These are phyloP conservation scores for Penicillium freii DNA, from an alignment of 2,329 filamentous ascomycete genomes.

Conservation along the genomic window DNA sequence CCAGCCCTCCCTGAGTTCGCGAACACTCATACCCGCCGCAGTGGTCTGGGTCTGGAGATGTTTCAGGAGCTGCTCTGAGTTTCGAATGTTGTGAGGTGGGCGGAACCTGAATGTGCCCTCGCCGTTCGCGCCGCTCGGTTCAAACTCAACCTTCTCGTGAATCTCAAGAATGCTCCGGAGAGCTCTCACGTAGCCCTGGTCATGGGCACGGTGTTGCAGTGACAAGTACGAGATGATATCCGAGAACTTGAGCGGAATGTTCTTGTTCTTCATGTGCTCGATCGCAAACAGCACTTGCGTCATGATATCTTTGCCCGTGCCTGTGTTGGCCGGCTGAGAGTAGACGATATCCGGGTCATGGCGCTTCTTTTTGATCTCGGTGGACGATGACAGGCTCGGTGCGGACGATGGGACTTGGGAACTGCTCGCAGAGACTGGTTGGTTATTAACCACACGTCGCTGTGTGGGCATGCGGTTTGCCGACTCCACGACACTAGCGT, in stretches of 20 bases:
- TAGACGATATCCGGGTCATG: constrained; percentile 58
- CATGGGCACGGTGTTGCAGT: constrained; percentile 61
- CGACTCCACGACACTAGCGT: constrained; percentile 61
- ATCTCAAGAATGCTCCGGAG: constrained; percentile 68
- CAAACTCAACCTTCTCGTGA: constrained; percentile 61
- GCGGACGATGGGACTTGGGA: constrained; percentile 47
- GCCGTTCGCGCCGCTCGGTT: constrained; percentile 61
- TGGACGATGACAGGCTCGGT: constrained; percentile 32
- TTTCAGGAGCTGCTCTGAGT: constrained; percentile 71
- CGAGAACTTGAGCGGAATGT: constrained; percentile 65
- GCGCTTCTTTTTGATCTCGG: constrained; percentile 58
- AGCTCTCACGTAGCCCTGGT: constrained; percentile 57
- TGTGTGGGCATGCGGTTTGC: constrained; percentile 60
- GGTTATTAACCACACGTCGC: constrained; percentile 52
- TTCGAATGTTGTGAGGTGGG: constrained; percentile 79
- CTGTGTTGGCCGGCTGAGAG: constrained; percentile 73
- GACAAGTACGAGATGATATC: constrained; percentile 81
- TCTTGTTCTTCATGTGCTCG: constrained; percentile 73
- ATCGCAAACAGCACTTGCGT: constrained; percentile 87
- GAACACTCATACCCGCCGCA: constrained; percentile 76
- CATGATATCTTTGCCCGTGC: constrained; percentile 75
- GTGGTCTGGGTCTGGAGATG: constrained; percentile 80
- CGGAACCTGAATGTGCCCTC: constrained; percentile 77
- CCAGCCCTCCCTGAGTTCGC: constrained; percentile 96
- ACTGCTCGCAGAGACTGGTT: constrained; percentile 57